Evolutionary conservation across 441 rosid genomes (phyloP), one percentile per base, ranked within the genome.

Genomic region (Hura crepitans): DNA sequence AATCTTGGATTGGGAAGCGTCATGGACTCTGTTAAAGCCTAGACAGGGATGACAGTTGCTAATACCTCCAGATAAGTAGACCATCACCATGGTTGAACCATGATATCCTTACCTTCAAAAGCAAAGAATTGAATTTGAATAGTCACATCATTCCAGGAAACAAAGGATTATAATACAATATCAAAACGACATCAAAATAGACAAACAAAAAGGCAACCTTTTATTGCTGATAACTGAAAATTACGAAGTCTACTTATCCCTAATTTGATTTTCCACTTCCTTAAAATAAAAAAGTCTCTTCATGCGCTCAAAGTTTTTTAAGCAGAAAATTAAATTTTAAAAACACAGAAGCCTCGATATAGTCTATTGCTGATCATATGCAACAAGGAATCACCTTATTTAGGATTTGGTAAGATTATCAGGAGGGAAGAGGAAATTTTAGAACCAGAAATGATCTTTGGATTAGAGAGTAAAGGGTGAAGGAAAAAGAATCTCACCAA

Each of bases 81-180:
- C 79, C 39, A 61, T 82, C 75, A 82, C 74, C 96, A 89, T 92
- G 70, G 79, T 77, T 78, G 84, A 71, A 88, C 80, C 92, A 89
- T 85, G 70, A 59, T 75, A 74, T 28, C 23, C 23, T 66, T 62
- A 62, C 81, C 85, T 82, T 81, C 74, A 65, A 79, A 72, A 68
- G 6, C 3, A 1, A 51, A 67, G 8, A 15, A 30, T 65, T 23
- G 9, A 46, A 20, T 10, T 33, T 45, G 33, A 50, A 33, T 4
- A 47, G 2, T 46, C 54, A 17, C 22, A 49, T 49, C 33, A 53
- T 31, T 18, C 45, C 30, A 66, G 20, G 1, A 18, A 45, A 56
- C 57, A 31, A 14, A 47, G 5, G 10, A 9, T 15, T 20, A 8
- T n/a, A 43, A 27, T 39, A 55, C 37, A 58, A 56, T 42, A 18